These are phyloP conservation scores for Emergomyces africanus DNA, from an alignment of 2,329 filamentous ascomycete species.

Conservation along the genomic window DNA sequence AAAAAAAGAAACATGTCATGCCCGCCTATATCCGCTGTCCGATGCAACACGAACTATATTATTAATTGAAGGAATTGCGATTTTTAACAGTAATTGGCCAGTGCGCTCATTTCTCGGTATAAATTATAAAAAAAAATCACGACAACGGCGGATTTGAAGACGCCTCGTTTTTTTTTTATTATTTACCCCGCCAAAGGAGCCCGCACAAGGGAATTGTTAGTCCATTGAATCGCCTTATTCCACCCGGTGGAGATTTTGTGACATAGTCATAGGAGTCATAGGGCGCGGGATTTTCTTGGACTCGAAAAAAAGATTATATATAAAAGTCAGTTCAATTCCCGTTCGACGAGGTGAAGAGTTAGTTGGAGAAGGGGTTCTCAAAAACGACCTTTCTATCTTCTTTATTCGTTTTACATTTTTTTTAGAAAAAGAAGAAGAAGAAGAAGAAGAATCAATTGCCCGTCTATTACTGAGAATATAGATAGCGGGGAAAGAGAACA, in stretches of 20 bases:
- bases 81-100: not conserved
- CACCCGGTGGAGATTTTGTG: not conserved
- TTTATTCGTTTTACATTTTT: not conserved
- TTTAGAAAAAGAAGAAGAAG: not conserved
- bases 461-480: not conserved
- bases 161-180: no score
- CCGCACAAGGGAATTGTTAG: not conserved
- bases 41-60: not conserved
- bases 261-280: not conserved
- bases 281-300: not conserved
- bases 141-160: not conserved
- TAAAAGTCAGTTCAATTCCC: not conserved
- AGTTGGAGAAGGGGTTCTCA: not conserved
- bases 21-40: not conserved
- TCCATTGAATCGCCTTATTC: no score
- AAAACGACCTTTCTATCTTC: not conserved
- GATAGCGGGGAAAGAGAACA: not conserved
- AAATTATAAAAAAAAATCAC: not conserved
- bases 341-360: no score
- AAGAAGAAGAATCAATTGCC: not conserved
- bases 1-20: not conserved
- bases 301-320: not conserved
- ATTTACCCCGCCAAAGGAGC: not conserved
- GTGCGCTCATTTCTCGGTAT: not conserved
- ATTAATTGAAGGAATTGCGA: not conserved